These are phyloP conservation scores for Eimeria praecox DNA, from an alignment of 169 alveolate genomes.

Conservation along the genomic window DNA sequence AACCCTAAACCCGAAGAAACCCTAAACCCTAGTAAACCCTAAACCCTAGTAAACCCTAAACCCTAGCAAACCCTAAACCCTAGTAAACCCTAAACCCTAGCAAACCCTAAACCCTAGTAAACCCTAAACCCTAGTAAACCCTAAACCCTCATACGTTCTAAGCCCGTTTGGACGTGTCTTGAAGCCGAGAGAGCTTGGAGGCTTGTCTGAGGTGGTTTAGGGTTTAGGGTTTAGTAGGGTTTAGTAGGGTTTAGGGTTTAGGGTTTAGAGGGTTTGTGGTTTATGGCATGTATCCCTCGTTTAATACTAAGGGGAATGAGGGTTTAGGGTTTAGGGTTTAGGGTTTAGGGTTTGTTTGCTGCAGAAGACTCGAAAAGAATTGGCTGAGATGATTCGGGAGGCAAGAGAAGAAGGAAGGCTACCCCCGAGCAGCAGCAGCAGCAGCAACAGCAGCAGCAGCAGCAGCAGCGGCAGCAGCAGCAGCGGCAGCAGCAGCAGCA, in stretches of 20 bases:
- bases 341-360: constrained; percentile 31
- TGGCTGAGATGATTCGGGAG: constrained; percentile 71
- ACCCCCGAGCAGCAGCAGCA: constrained; percentile 54
- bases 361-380: constrained; percentile 76
- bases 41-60: background rate
- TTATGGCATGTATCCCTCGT: too few species aligned
- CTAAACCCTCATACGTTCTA: constrained; percentile 6
- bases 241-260: background rate
- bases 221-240: background rate
- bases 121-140: constrained; percentile 4
- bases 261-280: background rate
- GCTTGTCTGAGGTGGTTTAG: too few species aligned
- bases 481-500: constrained; percentile 48
- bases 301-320: background rate
- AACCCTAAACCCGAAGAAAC: constrained; percentile 31
- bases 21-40: background rate
- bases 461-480: constrained; percentile 55
- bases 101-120: background rate
- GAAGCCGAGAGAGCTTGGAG: background rate
- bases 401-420: constrained; percentile 70
- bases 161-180: background rate
- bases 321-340: constrained; percentile 33
- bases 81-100: constrained; percentile 4
- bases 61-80: constrained; percentile 22
- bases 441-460: constrained; percentile 65